phyloP scores from a whole-genome alignment of 805 yeast species.

The Yarrowia phangngaensis region DNA sequence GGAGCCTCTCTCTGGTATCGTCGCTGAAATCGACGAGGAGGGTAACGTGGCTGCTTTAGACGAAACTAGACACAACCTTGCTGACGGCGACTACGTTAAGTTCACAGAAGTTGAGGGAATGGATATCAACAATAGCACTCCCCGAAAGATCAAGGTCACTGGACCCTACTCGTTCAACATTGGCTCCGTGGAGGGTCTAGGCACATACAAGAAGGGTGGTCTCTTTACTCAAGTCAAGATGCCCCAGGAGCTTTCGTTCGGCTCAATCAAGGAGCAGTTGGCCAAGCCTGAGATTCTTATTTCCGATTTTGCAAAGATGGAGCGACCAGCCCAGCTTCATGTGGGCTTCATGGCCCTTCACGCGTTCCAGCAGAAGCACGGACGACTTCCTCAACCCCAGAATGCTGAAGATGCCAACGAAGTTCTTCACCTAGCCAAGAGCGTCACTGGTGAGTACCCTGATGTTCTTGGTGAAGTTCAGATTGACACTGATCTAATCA shows the following conservation, averaged over 20 bases:
- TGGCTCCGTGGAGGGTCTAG: slow-evolving; percentile 52
- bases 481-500: slow-evolving; percentile 61
- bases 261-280: slow-evolving; percentile 62
- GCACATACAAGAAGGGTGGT: slow-evolving; percentile 77
- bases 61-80: slow-evolving; percentile 87
- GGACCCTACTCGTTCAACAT: slow-evolving; percentile 95
- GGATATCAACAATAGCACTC: slow-evolving; percentile 66
- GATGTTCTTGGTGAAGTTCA: slow-evolving; percentile 54
- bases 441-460: slow-evolving; percentile 57
- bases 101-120: slow-evolving; percentile 84
- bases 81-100: slow-evolving; percentile 86
- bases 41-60: slow-evolving; percentile 94
- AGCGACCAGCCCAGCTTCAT: slow-evolving; percentile 85
- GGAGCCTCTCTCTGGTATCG: slow-evolving; percentile 82
- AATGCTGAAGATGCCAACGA: slow-evolving; percentile 71
- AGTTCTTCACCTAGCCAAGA: slow-evolving; percentile 54
- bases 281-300: slow-evolving; percentile 70
- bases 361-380: slow-evolving; percentile 62
- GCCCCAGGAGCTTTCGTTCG: slow-evolving; percentile 62
- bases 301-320: slow-evolving; percentile 92
- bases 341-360: slow-evolving; percentile 87
- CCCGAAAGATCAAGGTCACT: slow-evolving; percentile 72
- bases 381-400: slow-evolving; percentile 71
- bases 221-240: slow-evolving; percentile 87
- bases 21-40: slow-evolving; percentile 78